These are phyloP conservation scores for Curvularia lunata DNA, from an alignment of 2,329 filamentous ascomycete species.

Conservation along the genomic window DNA sequence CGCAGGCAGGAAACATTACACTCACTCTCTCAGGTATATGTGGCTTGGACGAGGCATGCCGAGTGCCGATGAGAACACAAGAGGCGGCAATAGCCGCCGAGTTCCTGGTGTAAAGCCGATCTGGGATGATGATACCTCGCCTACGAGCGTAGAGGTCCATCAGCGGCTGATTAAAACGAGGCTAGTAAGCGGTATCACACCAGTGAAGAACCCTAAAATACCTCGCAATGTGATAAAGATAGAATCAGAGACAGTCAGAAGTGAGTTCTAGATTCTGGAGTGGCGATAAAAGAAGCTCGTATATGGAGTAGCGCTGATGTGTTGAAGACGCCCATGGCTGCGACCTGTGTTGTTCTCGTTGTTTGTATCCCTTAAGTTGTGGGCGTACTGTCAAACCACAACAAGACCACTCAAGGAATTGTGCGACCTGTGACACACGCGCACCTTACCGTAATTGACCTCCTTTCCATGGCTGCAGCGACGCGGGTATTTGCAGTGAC, in stretches of 20 bases:
- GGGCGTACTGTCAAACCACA: slow-evolving; percentile 1
- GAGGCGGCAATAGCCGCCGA: not conserved
- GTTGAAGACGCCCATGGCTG: slow-evolving; percentile 12
- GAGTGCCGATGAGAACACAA: not conserved
- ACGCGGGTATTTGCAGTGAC: not conserved
- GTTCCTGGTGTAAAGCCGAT: not conserved
- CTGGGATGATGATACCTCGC: not conserved
- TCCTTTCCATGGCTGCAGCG: not conserved
- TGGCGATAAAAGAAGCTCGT: slow-evolving; percentile 8
- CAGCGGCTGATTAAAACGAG: not conserved
- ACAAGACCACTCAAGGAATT: not conserved
- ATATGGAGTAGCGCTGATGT: slow-evolving; percentile 16
- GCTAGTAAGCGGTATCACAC: not conserved
- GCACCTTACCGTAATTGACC: not conserved
- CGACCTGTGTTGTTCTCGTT: slow-evolving; percentile 14
- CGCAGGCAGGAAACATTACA: not conserved
- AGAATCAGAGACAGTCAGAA: not conserved
- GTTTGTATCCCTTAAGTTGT: not conserved
- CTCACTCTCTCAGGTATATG: not conserved
- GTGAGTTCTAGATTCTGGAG: slow-evolving; percentile 1
- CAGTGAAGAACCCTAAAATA: slow-evolving; percentile 1
- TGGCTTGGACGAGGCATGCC: not conserved
- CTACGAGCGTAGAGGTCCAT: not conserved
- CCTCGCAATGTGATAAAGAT: not conserved
- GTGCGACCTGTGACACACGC: slow-evolving; percentile 6